Percentiles rank a stretch among this genome's conserved stretches.
phyloP scores from a whole-genome alignment of 176 grass and related monocot species.

The Rhynchospora breviuscula region DNA sequence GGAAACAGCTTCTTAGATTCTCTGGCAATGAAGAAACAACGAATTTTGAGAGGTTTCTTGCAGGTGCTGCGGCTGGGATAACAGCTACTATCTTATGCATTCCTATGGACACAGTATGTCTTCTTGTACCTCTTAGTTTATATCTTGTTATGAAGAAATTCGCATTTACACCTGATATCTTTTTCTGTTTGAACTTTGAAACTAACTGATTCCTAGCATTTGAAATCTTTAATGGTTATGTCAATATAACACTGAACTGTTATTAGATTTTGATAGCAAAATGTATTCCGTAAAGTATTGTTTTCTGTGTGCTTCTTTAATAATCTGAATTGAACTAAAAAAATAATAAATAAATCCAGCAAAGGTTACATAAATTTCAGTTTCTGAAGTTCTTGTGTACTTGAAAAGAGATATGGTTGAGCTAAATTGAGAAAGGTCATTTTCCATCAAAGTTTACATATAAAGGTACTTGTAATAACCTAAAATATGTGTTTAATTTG shows the following conservation, averaged over 20 bases:
- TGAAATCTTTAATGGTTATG: background rate
- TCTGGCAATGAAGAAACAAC: constrained; percentile 91
- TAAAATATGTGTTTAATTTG: background rate
- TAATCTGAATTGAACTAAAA: background rate
- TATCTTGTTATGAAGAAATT: background rate
- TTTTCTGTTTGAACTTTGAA: background rate
- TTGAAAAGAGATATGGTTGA: background rate
- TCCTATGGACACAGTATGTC: constrained; percentile 94
- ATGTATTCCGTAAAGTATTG: background rate
- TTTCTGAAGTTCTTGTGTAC: background rate
- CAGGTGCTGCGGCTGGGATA: constrained; percentile 79
- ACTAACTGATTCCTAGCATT: background rate
- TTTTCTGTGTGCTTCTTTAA: background rate
- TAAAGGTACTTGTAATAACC: background rate
- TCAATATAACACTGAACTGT: background rate
- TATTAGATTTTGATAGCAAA: background rate
- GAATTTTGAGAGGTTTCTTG: constrained; percentile 93
- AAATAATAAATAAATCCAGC: background rate
- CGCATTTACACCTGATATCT: background rate
- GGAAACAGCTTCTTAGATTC: constrained; percentile 68
- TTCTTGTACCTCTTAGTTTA: constrained; percentile 2
- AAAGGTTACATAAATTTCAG: background rate
- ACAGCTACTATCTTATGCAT: constrained; percentile 81
- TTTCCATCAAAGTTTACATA: background rate
- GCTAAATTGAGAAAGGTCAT: background rate